phyloP scores from a whole-genome alignment of 2,329 filamentous ascomycete species.

The Aspergillus carbonarius region DNA sequence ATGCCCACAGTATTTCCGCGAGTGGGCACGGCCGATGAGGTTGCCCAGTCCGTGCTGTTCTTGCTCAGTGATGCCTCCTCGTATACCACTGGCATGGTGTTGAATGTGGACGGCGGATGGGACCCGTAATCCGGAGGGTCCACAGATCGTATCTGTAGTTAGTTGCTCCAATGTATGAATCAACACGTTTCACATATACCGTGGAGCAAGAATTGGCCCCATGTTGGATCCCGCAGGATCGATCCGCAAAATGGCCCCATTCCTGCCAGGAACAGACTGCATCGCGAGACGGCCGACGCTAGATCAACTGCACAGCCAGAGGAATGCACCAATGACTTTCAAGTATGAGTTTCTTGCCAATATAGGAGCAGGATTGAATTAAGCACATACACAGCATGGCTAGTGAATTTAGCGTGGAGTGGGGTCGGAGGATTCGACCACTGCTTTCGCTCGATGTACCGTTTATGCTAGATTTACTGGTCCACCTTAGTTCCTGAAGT shows the following conservation, averaged over 20 bases:
- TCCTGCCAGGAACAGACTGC: not conserved
- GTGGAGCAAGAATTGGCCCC: not conserved
- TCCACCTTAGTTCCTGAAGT: not conserved
- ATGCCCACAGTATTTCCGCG: slow-evolving; percentile 27
- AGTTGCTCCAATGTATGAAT: not conserved
- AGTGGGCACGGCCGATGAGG: slow-evolving; percentile 34
- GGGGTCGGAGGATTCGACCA: not conserved
- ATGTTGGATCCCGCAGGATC: not conserved
- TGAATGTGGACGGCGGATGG: slow-evolving; percentile 51
- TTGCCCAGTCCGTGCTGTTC: slow-evolving; percentile 50
- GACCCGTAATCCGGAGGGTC: slow-evolving; percentile 19
- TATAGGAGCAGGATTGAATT: slow-evolving; percentile 5
- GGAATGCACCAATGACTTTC: slow-evolving; percentile 11
- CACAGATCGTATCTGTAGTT: not conserved
- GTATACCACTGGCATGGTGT: slow-evolving; percentile 49
- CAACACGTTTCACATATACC: not conserved
- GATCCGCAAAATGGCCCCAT: not conserved
- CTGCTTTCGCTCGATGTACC: slow-evolving; percentile 6
- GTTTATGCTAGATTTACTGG: slow-evolving; percentile 3
- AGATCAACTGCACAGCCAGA: slow-evolving; percentile 12
- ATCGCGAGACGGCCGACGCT: not conserved
- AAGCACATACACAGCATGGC: slow-evolving; percentile 20
- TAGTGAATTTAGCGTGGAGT: slow-evolving; percentile 2
- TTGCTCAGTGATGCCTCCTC: slow-evolving; percentile 47
- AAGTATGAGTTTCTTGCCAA: slow-evolving; percentile 5